Base-by-base conservation (phyloP, 495 filamentous ascomycete genomes). In the Trichocladium uniseriatum region DNA sequence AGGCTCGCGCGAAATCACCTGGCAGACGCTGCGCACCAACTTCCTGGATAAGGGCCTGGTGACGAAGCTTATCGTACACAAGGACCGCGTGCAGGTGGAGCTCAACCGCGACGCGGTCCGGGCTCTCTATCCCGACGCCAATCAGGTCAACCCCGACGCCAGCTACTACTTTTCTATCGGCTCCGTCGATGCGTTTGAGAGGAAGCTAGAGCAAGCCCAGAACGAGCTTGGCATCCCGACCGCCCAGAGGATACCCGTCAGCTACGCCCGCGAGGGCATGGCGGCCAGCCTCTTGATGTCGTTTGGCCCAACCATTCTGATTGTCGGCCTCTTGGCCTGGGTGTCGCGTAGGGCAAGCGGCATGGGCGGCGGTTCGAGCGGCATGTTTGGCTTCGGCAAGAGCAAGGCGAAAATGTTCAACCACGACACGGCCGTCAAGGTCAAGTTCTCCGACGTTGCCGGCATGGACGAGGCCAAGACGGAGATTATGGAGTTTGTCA, bases 401-500 rank as follows among this genome's bases (percentile, higher is more conserved):
- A 95, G 89, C 64, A 83, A 86, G 49, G 92, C 92, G 31, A 97
- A 94, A 71, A 83, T 83, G 48, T 98, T 97, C 71, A 97, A 95
- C 65, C 90, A 96, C 49, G 94, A 97, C 71, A 84, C 87, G 3
- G 86, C 94, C 53, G 77, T 98, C 72, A 95, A 91, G 69, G 87
- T 89, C 65, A 95, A 94, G 66, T 98, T 98, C 66, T 76, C 89
- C 45, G 92, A 98, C 66, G 92, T 98, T 36, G 92, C 92, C 19
- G 92, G 92, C 59, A 92, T 96, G 89, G 92, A 98, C 65, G 92
- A 98, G 69, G 92, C 92, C 27, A 98, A 98, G 77, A 70, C 79
- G 32, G 92, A 98, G 67, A 98, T 98, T 56, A 97, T 97, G 91
- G 92, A 98, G 66, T 98, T 98, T 48, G 92, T 98, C 55, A 87